These are phyloP conservation scores for Trichoderma reesei DNA, from an alignment of 495 filamentous ascomycete species.

Conservation along the genomic window DNA sequence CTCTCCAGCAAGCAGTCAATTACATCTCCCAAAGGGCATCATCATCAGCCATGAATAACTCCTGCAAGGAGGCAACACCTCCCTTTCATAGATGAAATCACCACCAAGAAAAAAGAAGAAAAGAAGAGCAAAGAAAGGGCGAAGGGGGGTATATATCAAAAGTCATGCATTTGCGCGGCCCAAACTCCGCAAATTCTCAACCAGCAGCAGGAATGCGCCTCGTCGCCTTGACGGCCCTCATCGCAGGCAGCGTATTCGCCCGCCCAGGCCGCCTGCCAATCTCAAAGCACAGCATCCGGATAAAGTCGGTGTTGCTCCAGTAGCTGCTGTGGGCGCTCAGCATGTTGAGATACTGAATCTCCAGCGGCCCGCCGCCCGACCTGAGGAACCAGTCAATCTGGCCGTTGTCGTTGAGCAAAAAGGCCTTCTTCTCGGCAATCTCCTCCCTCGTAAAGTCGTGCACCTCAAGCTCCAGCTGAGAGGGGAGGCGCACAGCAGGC, in stretches of 20 bases:
- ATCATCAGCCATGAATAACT: too few species aligned
- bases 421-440: conserved; percentile 80
- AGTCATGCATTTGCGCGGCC: neutral
- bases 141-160: neutral
- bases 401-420: conserved; percentile 85
- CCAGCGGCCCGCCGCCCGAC: conserved; percentile 70
- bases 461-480: conserved; percentile 86
- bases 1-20: too few species aligned
- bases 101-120: neutral
- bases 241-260: conserved; percentile 50
- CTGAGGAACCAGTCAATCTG: conserved; percentile 85
- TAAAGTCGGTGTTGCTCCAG: conserved; percentile 78
- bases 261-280: conserved; percentile 67
- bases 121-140: too few species aligned
- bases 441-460: conserved; percentile 92
- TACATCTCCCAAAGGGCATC: too few species aligned
- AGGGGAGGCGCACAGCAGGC: conserved; percentile 57
- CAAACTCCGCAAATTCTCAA: neutral
- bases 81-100: neutral
- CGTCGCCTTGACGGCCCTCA: conserved; percentile 66
- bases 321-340: conserved; percentile 92
- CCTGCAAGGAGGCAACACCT: too few species aligned
- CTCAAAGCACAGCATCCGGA: conserved; percentile 78
- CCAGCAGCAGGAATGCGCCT: conserved; percentile 32
- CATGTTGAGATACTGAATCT: conserved; percentile 97